Evolutionary conservation across 352 stramenopile genomes (phyloP), one percentile per base, ranked within the genome.

Genomic region (Phytopythium helicoides): DNA sequence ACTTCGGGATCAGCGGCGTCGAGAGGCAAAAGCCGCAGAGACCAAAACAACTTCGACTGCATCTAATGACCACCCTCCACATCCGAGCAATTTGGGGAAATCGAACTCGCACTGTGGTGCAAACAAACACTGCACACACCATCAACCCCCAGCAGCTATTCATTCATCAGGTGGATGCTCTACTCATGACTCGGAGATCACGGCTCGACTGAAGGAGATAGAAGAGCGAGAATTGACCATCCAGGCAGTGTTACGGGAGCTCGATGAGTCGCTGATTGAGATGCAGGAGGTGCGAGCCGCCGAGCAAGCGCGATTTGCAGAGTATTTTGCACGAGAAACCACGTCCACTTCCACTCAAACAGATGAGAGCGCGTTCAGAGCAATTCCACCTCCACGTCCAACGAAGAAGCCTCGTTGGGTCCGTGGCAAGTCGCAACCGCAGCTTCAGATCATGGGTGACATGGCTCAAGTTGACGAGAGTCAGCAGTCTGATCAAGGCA

Each of bases 221-320:
- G 62, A 71, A 36, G 62, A 71, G 36, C 48, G 58, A 0, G 62
- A 71, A n/a, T 3, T 56, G 7, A 10, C 19, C 2, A 64, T 71
- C 44, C 34, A 66, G 11, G 38, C 46, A 45, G 58, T 41, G 1
- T 45, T 71, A 31, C 37, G 55, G 21, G 49, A 66, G 1, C 42
- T 71, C 6, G 53, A 70, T 18, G 31, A 36, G 1, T 63, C 44
- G n/a, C 52, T 70, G 15, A 39, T 56, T 9, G 6, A 47, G 3
- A 53, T 66, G 42, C 35, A 28, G 26, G 25, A 36, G 18, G 34
- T 41, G 16, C 35, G 41, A 54, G 41, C 44, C 1, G n/a, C 28
- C 12, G 44, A 42, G 21, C 18, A 41, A n/a, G 11, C 28, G 7
- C 15, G n/a, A 45, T 45, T 19, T 6, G n/a, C 15, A 37, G 33